Evolutionary conservation across 2,329 filamentous ascomycete genomes (phyloP), one percentile per base, ranked within the genome.

Genomic region (Zasmidium angulare): DNA sequence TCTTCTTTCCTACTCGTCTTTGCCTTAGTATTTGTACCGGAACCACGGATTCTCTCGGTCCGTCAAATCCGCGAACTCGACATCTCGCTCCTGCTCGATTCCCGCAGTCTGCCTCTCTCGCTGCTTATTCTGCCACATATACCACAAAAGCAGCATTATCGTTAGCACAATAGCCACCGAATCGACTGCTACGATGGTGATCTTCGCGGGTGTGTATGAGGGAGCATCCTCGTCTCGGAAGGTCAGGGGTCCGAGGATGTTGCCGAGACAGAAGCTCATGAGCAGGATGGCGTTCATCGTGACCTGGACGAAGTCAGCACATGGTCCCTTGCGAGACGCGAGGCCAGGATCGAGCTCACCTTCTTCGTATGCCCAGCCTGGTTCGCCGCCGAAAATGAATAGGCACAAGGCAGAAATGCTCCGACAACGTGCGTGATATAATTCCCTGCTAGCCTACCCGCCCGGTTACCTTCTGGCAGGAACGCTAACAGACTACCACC

Each of bases 341-440:
- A n/a, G n/a, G n/a, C n/a, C n/a, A n/a, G n/a, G n/a, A n/a, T n/a
- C n/a, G n/a, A n/a, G 26, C 26, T 29, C 26, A 29, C 26, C 56
- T 68, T 66, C 76, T 91, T 91, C 1, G 88, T 90, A 66, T 89
- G 86, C 0, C 88, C 88, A 26, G 85, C 88, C n/a, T 89, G 78
- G 67, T 91, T 75, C 3, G 69, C 68, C 1, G 67, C 67, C 2
- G 70, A 62, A 75, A 26, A 77, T 56, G 9, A 78, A 61, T 6
- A 52, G 71, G 69, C 11, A 76, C 58, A 11, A 70, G 70, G 2
- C 73, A 70, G 6, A 7, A 43, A 7, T 3, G 36, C 36, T 9
- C 6, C 14, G 12, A 43, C 3, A 17, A 52, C 23, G 21, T 52
- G 50, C 14, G 26, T 52, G 24, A 52, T 11, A n/a, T 52, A 52